Conservation (phyloP, 2,329 filamentous ascomycete genomes). For the Pseudogymnoascus sp. region DNA sequence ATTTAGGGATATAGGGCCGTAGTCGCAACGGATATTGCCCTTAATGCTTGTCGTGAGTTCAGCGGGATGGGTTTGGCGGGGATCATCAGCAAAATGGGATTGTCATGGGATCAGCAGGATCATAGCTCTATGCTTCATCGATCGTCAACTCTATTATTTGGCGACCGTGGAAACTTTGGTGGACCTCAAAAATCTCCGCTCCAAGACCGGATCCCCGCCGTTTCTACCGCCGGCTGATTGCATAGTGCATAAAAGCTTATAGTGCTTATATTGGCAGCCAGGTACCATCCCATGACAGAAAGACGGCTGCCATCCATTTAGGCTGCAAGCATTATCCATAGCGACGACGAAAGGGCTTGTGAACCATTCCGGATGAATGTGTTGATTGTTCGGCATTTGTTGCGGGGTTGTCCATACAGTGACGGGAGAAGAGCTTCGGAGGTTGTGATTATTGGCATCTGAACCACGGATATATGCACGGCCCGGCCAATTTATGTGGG, state of each 20-base stretch:
- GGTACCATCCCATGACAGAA: constrained; percentile 4
- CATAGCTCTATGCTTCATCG: background rate
- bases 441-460: background rate
- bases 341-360: background rate
- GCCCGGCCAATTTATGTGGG: background rate
- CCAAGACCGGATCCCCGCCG: background rate
- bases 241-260: background rate
- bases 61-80: background rate
- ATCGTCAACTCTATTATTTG: constrained; percentile 2
- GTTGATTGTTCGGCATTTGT: background rate
- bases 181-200: background rate
- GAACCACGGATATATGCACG: background rate
- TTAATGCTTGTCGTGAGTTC: background rate
- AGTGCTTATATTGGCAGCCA: background rate
- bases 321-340: background rate
- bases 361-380: background rate
- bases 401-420: background rate
- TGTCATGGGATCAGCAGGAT: background rate
- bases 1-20: background rate
- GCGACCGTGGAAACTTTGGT: background rate
- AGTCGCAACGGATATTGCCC: background rate
- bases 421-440: background rate
- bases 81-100: background rate
- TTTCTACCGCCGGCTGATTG: constrained; percentile 4
- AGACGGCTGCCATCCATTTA: background rate